Conservation (phyloP, 2,329 filamentous ascomycete species). For the Aureobasidium namibiae region DNA sequence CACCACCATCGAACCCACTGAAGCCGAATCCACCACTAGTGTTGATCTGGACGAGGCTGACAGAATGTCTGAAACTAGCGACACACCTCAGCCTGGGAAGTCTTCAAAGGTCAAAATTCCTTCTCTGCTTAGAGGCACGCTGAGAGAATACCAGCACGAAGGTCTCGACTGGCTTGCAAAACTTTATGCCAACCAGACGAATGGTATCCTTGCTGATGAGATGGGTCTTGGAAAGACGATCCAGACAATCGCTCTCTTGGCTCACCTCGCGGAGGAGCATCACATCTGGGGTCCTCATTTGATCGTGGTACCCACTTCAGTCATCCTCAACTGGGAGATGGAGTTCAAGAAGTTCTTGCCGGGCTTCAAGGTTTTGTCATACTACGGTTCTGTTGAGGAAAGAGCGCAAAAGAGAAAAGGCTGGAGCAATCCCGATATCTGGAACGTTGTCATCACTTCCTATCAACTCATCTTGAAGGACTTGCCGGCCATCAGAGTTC, state of each 20-base stretch:
- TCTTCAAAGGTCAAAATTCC: slow-evolving; percentile 46
- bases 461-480: slow-evolving; percentile 96
- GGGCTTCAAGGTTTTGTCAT: slow-evolving; percentile 94
- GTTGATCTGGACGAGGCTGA: slow-evolving; percentile 14
- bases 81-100: slow-evolving; percentile 16
- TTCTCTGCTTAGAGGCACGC: slow-evolving; percentile 67
- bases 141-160: slow-evolving; percentile 93
- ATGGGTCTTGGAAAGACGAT: slow-evolving; percentile 99
- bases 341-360: slow-evolving; percentile 99
- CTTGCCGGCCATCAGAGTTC: slow-evolving; percentile 83
- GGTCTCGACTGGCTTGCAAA: slow-evolving; percentile 96
- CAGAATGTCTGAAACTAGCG: slow-evolving; percentile 12
- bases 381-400: slow-evolving; percentile 91
- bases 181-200: slow-evolving; percentile 84
- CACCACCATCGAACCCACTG: slow-evolving; percentile 15
- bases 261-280: slow-evolving; percentile 83
- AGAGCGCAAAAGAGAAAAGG: slow-evolving; percentile 82
- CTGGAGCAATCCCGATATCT: slow-evolving; percentile 66
- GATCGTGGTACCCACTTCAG: slow-evolving; percentile 92
- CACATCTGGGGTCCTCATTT: slow-evolving; percentile 93
- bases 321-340: slow-evolving; percentile 99
- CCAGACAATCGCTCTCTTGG: slow-evolving; percentile 88
- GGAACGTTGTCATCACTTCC: slow-evolving; percentile 96
- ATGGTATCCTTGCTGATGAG: slow-evolving; percentile 93
- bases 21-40: slow-evolving; percentile 17